Evolutionary conservation across 257 asterid genomes (phyloP).

Genomic region (Fraxinus anomala): DNA sequence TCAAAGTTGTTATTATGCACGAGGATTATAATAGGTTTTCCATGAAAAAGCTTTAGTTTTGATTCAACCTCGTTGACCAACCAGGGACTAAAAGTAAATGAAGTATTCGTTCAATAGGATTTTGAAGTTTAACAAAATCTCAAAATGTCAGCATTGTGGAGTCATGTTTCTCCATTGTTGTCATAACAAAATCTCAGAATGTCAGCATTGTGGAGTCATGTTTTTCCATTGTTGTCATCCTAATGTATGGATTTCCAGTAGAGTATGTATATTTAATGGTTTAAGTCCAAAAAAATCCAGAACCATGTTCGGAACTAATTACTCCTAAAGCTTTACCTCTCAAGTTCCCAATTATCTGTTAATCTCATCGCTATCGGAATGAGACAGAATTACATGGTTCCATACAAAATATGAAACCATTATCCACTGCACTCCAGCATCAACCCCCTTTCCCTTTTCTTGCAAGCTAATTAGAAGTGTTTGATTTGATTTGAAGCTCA

Average conservation of each 20-base stretch:
- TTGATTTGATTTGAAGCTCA: background rate
- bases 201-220: no score
- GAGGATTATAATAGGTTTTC: background rate
- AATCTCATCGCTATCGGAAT: background rate
- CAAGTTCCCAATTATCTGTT: conserved; percentile 1
- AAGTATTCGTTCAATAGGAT: background rate
- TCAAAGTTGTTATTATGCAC: background rate
- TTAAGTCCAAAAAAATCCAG: background rate
- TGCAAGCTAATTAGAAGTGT: background rate
- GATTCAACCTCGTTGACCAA: background rate
- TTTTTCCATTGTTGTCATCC: background rate
- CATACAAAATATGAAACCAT: background rate
- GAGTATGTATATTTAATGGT: background rate
- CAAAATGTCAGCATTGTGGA: background rate
- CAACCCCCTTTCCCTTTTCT: background rate
- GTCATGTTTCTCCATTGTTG: background rate
- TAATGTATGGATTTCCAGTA: background rate
- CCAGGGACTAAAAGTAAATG: conserved; percentile 2
- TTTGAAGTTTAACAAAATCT: background rate
- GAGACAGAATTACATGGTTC: background rate
- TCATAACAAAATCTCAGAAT: no score
- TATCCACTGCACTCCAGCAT: background rate
- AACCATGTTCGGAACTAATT: background rate
- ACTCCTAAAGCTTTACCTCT: background rate
- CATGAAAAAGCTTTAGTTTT: background rate